phyloP scores from a whole-genome alignment of 2,329 filamentous ascomycete genomes.

The Trichoderma guizhouense region DNA sequence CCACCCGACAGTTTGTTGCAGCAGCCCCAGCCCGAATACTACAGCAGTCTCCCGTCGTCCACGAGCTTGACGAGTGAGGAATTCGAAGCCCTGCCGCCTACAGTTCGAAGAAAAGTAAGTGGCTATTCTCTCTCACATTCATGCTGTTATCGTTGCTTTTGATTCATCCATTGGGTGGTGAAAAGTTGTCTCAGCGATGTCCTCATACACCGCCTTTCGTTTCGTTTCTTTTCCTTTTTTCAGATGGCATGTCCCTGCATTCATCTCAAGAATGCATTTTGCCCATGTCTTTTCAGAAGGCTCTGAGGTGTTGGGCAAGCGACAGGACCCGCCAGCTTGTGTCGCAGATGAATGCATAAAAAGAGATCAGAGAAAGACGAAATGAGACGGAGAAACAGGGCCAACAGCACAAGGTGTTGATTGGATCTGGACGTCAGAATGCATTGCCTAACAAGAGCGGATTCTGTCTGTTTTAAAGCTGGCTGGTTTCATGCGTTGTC shows the following conservation, averaged over 20 bases:
- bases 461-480: not conserved
- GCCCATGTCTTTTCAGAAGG: slow-evolving; percentile 5
- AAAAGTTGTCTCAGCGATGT: not conserved
- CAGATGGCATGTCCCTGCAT: slow-evolving; percentile 10
- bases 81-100: slow-evolving; percentile 52
- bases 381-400: not conserved
- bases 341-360: not conserved
- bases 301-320: not conserved
- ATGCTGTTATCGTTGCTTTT: slow-evolving; percentile 13
- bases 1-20: slow-evolving; percentile 25
- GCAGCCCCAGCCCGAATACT: slow-evolving; percentile 20
- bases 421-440: not conserved
- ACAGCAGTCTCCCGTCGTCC: slow-evolving; percentile 26
- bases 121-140: slow-evolving; percentile 13
- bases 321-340: not conserved
- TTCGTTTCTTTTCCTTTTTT: not conserved
- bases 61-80: slow-evolving; percentile 36
- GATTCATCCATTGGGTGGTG: not conserved
- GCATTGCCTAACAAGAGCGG: not conserved
- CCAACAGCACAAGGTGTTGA: slow-evolving; percentile 3
- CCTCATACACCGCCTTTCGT: not conserved
- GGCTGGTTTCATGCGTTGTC: not conserved
- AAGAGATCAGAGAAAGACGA: not conserved
- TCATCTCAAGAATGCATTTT: not conserved
- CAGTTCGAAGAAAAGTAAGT: slow-evolving; percentile 56